phyloP scores from a whole-genome alignment of 306 rosid genomes.

The Citrullus mucosospermus region DNA sequence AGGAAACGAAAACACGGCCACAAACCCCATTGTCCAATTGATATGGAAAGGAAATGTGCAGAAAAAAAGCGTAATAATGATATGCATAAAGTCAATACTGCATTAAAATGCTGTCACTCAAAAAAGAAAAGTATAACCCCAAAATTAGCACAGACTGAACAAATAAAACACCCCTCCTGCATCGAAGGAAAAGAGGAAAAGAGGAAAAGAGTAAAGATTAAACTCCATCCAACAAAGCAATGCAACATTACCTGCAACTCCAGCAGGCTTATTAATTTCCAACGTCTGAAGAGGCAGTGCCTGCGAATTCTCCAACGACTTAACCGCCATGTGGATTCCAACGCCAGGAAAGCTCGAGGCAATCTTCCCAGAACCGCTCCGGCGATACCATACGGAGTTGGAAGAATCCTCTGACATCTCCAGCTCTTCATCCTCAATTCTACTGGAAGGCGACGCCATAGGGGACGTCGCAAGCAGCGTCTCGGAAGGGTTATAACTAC shows the following conservation, averaged over 20 bases:
- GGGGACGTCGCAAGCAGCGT: neutral
- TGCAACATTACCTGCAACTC: neutral
- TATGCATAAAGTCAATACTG: neutral
- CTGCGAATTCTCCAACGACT: neutral
- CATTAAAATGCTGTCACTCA: neutral
- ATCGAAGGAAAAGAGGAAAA: neutral
- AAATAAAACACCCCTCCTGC: neutral
- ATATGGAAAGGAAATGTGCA: neutral
- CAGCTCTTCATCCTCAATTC: conserved; percentile 12
- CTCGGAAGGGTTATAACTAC: conserved; percentile 25
- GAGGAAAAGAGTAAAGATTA: neutral
- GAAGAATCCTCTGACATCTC: conserved; percentile 44
- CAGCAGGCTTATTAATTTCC: neutral
- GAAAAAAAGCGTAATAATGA: neutral
- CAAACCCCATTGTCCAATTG: neutral
- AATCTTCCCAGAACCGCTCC: conserved; percentile 1
- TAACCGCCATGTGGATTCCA: neutral
- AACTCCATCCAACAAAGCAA: neutral
- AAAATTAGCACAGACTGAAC: neutral
- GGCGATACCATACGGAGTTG: neutral
- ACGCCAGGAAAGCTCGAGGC: neutral
- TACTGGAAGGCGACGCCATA: conserved; percentile 14
- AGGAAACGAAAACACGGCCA: neutral
- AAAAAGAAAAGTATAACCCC: neutral
- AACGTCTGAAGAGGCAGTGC: neutral